phyloP scores from a whole-genome alignment of 768 basidiomycete species.

The Psilocybe tampanensis region DNA sequence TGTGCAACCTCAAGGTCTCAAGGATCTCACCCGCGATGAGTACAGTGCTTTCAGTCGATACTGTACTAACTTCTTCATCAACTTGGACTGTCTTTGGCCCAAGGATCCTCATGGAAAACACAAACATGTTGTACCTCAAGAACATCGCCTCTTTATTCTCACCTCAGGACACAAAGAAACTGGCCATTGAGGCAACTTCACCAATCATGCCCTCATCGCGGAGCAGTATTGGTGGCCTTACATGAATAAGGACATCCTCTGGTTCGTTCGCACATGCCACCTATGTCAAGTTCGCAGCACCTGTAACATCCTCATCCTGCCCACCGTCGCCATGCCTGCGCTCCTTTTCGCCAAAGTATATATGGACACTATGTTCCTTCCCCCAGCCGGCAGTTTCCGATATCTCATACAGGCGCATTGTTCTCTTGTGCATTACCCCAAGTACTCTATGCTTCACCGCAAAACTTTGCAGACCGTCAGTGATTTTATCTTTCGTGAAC shows the following conservation, averaged over 20 bases:
- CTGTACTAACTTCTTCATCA: slow-evolving; percentile 24
- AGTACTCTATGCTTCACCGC: slow-evolving; percentile 12
- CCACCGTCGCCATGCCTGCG: slow-evolving; percentile 17
- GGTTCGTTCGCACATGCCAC: slow-evolving; percentile 36
- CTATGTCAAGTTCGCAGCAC: slow-evolving; percentile 32
- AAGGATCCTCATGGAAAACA: slow-evolving; percentile 20
- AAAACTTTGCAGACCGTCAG: slow-evolving; percentile 29
- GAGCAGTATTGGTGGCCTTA: slow-evolving; percentile 24
- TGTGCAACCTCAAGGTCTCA: not conserved
- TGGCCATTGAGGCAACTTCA: slow-evolving; percentile 26
- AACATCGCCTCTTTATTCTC: slow-evolving; percentile 10
- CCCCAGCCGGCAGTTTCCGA: slow-evolving; percentile 20
- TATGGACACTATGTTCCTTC: slow-evolving; percentile 24
- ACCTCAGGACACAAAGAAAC: slow-evolving; percentile 21
- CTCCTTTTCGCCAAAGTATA: slow-evolving; percentile 30
- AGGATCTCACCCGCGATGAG: not conserved
- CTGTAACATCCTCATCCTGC: slow-evolving; percentile 25
- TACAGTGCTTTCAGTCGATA: slow-evolving; percentile 2
- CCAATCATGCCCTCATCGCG: slow-evolving; percentile 11
- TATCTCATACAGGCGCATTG: slow-evolving; percentile 24
- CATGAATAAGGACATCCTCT: slow-evolving; percentile 23
- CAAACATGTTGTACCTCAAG: slow-evolving; percentile 18
- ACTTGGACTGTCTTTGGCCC: slow-evolving; percentile 17
- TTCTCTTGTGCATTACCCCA: not conserved
- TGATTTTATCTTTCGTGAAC: slow-evolving; percentile 29